A percentile compares a stretch with the other conserved stretches of the same genome.
Conservation (phyloP, 768 basidiomycete genomes). For the Tulasnella sp. region DNA sequence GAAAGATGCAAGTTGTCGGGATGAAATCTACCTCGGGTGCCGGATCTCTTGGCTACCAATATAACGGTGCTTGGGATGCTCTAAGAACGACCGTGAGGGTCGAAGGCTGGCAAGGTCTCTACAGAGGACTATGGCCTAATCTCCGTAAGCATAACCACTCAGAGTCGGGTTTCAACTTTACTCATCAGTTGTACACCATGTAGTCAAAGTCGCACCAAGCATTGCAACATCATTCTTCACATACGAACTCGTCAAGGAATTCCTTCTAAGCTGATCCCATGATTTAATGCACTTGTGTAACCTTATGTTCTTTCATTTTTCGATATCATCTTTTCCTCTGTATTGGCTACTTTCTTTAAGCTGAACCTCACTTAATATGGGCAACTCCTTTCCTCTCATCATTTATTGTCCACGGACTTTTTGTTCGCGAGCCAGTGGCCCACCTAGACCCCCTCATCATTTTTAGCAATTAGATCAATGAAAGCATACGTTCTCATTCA, state of each 20-base stretch:
- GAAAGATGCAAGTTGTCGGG: conserved; percentile 92
- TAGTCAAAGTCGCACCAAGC: conserved; percentile 84
- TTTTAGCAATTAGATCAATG: too few species aligned
- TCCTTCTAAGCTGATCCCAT: too few species aligned
- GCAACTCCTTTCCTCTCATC: too few species aligned
- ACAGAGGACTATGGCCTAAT: conserved; percentile 82
- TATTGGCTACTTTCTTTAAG: too few species aligned
- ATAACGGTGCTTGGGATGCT: conserved; percentile 72
- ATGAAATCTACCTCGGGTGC: conserved; percentile 34
- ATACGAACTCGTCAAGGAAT: conserved; percentile 12
- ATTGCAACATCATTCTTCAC: conserved; percentile 51
- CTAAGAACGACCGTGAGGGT: conserved; percentile 48
- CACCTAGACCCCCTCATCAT: too few species aligned
- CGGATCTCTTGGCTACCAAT: conserved; percentile 43
- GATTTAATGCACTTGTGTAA: too few species aligned
- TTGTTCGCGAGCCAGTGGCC: too few species aligned
- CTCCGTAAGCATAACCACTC: conserved; percentile 43
- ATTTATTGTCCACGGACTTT: too few species aligned
- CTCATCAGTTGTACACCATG: conserved; percentile 3
- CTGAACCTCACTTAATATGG: too few species aligned
- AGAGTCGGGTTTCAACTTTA: background rate
- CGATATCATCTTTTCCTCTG: too few species aligned
- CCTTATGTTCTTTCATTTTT: too few species aligned
- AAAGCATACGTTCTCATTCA: too few species aligned
- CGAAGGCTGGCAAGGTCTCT: conserved; percentile 68